Percentiles rank a stretch among this genome's conserved stretches.
These are phyloP conservation scores for Psilocybe cubensis DNA, from an alignment of 768 basidiomycete species.

Conservation along the genomic window DNA sequence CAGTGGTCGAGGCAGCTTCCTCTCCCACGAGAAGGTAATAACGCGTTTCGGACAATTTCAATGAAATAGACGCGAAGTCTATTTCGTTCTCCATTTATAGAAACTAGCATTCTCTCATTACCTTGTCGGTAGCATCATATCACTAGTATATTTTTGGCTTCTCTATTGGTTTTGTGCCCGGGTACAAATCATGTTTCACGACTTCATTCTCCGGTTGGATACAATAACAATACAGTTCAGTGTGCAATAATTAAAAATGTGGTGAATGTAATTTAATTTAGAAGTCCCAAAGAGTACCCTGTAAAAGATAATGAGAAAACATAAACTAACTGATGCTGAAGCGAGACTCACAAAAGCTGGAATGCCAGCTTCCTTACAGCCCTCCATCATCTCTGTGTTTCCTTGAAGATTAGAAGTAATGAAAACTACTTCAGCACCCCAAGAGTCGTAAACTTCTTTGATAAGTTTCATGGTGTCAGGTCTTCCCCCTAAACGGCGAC, in stretches of 20 bases:
- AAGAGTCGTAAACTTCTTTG: slow-evolving; percentile 72
- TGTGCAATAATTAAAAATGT: slow-evolving; percentile 7
- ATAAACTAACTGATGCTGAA: neutral
- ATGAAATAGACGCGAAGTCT: neutral
- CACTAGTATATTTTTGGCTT: neutral
- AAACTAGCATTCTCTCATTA: too few relatives aligned
- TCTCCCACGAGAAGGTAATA: neutral
- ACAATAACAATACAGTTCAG: slow-evolving; percentile 12
- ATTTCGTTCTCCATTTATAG: neutral
- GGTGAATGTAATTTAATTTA: slow-evolving; percentile 23
- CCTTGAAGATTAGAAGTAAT: slow-evolving; percentile 82
- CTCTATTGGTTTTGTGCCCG: too few relatives aligned
- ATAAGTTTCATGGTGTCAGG: slow-evolving; percentile 82
- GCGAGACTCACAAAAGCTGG: slow-evolving; percentile 57
- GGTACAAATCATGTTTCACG: neutral
- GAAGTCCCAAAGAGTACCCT: slow-evolving; percentile 80
- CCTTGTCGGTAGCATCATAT: neutral
- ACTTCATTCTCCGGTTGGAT: neutral
- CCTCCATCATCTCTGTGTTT: slow-evolving; percentile 83
- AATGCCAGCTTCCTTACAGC: slow-evolving; percentile 71
- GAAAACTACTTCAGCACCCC: slow-evolving; percentile 83
- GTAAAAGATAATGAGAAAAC: neutral
- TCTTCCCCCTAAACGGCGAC: slow-evolving; percentile 51
- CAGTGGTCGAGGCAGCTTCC: neutral
- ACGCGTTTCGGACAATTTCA: neutral